Percentiles rank a stretch among this genome's conserved stretches.
Evolutionary conservation across 1,139 yeast species (phyloP).

Genomic region (Diutina ranongensis): DNA sequence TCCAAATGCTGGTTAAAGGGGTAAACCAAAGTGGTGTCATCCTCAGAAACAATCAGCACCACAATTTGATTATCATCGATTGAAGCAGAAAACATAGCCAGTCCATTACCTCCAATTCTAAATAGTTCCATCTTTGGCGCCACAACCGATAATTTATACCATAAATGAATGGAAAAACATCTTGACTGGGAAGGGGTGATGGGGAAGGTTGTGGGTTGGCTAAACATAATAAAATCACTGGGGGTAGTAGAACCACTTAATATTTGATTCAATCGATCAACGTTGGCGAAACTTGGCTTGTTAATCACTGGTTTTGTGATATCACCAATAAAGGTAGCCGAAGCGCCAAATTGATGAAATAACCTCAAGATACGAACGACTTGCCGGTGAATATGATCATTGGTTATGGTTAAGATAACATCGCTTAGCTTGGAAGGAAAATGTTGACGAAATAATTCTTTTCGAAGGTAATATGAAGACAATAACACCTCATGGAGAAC

Average conservation of each 20-base stretch:
- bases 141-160: background rate
- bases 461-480: background rate
- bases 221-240: background rate
- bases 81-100: background rate
- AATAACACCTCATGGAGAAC: background rate
- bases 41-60: background rate
- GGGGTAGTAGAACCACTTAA: background rate
- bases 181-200: background rate
- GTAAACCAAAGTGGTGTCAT: background rate
- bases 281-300: background rate
- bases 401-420: background rate
- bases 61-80: background rate
- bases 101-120: background rate
- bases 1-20: constrained; percentile 3
- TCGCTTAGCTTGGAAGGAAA: background rate
- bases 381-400: background rate
- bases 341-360: background rate
- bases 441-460: background rate
- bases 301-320: background rate
- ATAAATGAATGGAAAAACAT: background rate
- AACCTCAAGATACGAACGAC: background rate
- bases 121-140: background rate
- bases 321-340: background rate
- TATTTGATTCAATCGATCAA: background rate
- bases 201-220: constrained; percentile 4